Conservation (phyloP, 2,329 filamentous ascomycete genomes). For the Xylariomycetidae sp. region DNA sequence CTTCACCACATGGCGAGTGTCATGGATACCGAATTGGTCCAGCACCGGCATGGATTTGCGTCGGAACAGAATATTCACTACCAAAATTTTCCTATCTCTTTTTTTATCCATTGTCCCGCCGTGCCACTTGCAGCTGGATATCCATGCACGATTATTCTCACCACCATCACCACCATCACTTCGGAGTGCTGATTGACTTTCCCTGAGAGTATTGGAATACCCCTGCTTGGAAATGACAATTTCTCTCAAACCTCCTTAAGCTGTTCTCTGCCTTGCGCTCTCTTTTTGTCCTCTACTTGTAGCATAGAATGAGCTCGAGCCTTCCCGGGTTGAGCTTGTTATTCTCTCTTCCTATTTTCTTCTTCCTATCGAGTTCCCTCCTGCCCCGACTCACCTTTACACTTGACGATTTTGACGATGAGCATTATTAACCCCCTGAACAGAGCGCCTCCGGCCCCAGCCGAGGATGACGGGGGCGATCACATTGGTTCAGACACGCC, state of each 20-base stretch:
- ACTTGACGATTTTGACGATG: conserved; percentile 3
- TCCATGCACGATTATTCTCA: conserved; percentile 8
- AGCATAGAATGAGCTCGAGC: too few relatives aligned
- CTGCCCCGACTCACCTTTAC: conserved; percentile 6
- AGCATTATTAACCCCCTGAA: too few relatives aligned
- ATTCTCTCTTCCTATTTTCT: conserved; percentile 1
- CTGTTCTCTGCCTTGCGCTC: too few relatives aligned
- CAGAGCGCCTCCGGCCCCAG: too few relatives aligned
- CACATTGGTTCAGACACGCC: conserved; percentile 82
- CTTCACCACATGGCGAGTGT: conserved; percentile 28
- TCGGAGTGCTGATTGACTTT: too few relatives aligned
- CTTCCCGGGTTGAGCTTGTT: conserved; percentile 2
- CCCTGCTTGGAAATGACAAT: conserved; percentile 12
- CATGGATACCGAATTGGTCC: conserved; percentile 13
- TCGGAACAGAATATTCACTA: conserved; percentile 20
- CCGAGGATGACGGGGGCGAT: conserved; percentile 69
- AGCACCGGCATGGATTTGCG: conserved; percentile 13
- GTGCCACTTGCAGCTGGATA: conserved; percentile 11
- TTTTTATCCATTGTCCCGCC: conserved; percentile 16
- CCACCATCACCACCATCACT: too few relatives aligned
- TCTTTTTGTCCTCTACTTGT: conserved; percentile 5
- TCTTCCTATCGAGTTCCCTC: conserved; percentile 2
- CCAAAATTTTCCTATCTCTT: conserved; percentile 21
- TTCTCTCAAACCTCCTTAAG: conserved; percentile 5
- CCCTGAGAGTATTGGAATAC: too few relatives aligned